These are phyloP conservation scores for Mimosa pudica DNA, from an alignment of 306 rosid species.

Conservation along the genomic window DNA sequence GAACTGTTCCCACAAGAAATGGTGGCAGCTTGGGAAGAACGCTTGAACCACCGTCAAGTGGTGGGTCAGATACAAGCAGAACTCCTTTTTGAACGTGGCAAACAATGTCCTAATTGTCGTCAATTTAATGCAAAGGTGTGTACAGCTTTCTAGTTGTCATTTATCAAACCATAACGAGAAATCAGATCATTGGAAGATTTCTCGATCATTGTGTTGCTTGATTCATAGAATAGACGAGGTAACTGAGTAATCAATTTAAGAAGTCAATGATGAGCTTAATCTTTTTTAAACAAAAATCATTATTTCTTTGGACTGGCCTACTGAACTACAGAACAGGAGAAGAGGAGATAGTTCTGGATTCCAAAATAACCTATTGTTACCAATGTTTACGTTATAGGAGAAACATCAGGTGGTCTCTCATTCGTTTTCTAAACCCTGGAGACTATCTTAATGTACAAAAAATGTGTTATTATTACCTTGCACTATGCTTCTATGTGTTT, in stretches of 20 bases:
- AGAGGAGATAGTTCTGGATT: constrained; percentile 12
- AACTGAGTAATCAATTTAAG: constrained; percentile 26
- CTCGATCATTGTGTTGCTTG: constrained; percentile 21
- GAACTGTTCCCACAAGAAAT: constrained; percentile 75
- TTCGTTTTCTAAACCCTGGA: neutral
- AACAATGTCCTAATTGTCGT: constrained; percentile 74
- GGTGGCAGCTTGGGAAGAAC: constrained; percentile 66
- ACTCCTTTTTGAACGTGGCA: constrained; percentile 46
- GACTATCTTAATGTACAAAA: neutral
- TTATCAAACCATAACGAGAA: constrained; percentile 8
- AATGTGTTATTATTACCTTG: neutral
- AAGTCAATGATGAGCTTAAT: constrained; percentile 21
- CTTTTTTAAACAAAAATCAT: constrained; percentile 32
- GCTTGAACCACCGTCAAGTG: constrained; percentile 61
- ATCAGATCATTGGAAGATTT: neutral
- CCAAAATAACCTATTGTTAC: neutral
- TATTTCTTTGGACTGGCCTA: constrained; percentile 7
- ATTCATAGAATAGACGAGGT: neutral
- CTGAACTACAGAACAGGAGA: neutral
- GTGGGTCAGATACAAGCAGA: constrained; percentile 66
- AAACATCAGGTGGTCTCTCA: neutral
- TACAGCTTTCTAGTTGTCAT: constrained; percentile 28
- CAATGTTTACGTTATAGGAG: neutral
- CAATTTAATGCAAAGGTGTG: constrained; percentile 90
- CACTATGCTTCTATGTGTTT: no score